Conservation (phyloP, 148 eudicot genomes). For the Rhododendron henanense region DNA sequence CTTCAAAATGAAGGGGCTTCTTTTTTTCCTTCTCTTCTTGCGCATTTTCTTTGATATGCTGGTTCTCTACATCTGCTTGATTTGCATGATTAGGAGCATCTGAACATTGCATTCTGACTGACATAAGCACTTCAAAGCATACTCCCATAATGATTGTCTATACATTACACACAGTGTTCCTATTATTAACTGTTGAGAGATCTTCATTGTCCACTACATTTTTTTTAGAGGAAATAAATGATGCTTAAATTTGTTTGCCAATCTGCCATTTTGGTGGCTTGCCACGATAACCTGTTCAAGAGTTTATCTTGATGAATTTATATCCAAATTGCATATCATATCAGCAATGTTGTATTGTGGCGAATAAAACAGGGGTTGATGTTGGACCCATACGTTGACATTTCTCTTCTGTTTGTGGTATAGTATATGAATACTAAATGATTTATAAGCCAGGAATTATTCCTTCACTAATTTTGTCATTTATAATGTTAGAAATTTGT, state of each 20-base stretch:
- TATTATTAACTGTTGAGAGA: background rate
- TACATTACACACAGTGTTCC: background rate
- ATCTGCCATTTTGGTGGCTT: background rate
- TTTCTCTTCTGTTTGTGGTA: background rate
- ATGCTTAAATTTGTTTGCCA: background rate
- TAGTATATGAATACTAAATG: background rate
- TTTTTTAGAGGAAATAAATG: background rate
- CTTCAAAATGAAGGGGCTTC: background rate
- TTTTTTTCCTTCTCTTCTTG: background rate
- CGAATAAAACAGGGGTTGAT: background rate
- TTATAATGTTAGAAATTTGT: background rate
- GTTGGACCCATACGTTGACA: background rate
- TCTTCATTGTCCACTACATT: background rate
- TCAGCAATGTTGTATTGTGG: background rate
- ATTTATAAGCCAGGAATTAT: background rate
- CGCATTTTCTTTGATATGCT: background rate
- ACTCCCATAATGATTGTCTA: background rate
- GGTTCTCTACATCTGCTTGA: background rate
- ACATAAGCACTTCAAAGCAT: background rate
- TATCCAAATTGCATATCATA: background rate
- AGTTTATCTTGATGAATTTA: background rate
- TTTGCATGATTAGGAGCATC: background rate
- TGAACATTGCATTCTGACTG: background rate
- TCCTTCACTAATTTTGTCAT: background rate
- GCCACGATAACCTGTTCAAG: background rate